Conservation (phyloP, 73 alveolate species). For the Tetrahymena thermophila region DNA sequence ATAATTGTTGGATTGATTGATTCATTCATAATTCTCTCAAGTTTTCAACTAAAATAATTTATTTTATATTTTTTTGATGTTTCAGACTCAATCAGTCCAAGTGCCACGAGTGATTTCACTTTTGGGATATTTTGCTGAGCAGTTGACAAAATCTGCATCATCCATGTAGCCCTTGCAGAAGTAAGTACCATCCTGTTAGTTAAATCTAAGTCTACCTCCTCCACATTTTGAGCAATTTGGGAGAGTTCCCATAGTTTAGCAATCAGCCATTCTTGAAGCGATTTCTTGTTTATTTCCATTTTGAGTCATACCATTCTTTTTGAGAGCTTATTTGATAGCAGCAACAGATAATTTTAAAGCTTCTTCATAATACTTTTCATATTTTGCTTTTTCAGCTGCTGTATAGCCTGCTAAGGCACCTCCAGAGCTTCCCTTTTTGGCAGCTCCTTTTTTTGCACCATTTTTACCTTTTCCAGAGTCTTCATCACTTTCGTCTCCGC, state of each 20-base stretch:
- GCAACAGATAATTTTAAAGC: not conserved
- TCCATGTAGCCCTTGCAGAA: slow-evolving; percentile 35
- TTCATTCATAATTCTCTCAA: too few species aligned
- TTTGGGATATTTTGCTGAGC: not conserved
- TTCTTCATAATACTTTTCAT: not conserved
- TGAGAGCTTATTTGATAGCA: not conserved
- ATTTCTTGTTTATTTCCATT: slow-evolving; percentile 25
- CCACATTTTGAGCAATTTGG: slow-evolving; percentile 29
- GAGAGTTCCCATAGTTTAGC: slow-evolving; percentile 19
- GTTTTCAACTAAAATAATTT: too few species aligned
- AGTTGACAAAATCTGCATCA: slow-evolving; percentile 28
- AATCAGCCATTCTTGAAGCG: slow-evolving; percentile 11
- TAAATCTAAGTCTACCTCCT: slow-evolving; percentile 32
- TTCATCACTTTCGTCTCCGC: not conserved
- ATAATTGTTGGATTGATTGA: too few species aligned
- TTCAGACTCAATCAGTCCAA: not conserved
- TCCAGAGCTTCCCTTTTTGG: not conserved
- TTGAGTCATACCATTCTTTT: slow-evolving; percentile 20
- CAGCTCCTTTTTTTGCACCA: not conserved
- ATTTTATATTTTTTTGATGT: too few species aligned
- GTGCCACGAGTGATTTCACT: not conserved
- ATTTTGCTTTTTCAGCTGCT: not conserved
- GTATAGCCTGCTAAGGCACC: not conserved
- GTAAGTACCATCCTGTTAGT: slow-evolving; percentile 1
- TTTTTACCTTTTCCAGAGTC: not conserved